Evolutionary conservation across 1,284 basidiomycete genomes (phyloP), one percentile per base, ranked within the genome.

Genomic region (Prillingera fragicola): DNA sequence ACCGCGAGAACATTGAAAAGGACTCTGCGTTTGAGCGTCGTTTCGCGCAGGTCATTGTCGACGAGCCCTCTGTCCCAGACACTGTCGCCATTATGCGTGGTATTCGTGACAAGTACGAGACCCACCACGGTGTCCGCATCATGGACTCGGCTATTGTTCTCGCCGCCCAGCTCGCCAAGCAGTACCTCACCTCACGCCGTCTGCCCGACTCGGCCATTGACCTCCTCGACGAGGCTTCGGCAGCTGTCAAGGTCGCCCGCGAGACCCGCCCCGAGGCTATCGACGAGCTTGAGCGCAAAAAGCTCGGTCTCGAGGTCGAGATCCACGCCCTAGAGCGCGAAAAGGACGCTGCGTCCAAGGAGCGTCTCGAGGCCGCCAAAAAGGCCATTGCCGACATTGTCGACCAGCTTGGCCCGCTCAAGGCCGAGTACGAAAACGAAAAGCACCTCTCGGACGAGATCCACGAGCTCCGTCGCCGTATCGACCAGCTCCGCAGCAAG

Each of bases 241-340:
- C 64, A 35, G 63, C 64, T 18, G 91, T 94, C 37, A 85, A 91
- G 49, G 87, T 97, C 25, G 89, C 88, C 18, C 82, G 89, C 27
- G 94, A 97, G 73, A 97, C 92, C 0, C 81, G 87, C 46, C 94
- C 94, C 0, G 94, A 97, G 72, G 86, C 80, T 3, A 88, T 98
- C 61, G 94, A 98, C 72, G 84, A 85, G 59, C 78, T 98, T n/a
- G 88, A 96, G 67, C 82, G 91, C 25, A 80, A 80, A 48, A 91
- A 90, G 69, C 81, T 98, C 33, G 87, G 95, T 63, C 78, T 98
- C 36, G 87, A 97, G 67, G 85, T 98, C 28, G 94, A 96, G 67
- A 86, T 96, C 23, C 91, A 96, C 65, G 95, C 94, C 8, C 76
- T 97, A 39, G 86, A 96, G 70, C 80, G 89, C 51, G 88, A 92